A percentile compares a stretch with the other conserved stretches of the same genome.
phyloP scores from a whole-genome alignment of 116 monocot species.

The Dioscorea cayenensis region DNA sequence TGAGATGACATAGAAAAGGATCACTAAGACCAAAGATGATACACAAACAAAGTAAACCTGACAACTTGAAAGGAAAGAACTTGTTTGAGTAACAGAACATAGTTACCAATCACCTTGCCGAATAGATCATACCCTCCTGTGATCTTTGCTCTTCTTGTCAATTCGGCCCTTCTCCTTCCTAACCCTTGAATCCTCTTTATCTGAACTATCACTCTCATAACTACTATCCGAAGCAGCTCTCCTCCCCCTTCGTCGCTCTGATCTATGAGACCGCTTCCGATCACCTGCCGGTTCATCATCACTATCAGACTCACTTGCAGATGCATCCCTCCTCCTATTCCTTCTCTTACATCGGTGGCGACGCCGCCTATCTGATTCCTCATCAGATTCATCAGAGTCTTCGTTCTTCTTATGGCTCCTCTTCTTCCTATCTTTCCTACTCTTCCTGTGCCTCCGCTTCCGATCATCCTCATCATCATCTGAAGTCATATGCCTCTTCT shows the following conservation, averaged over 20 bases:
- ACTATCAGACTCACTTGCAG: slow-evolving; percentile 22
- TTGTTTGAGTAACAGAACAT: not conserved
- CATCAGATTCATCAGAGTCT: slow-evolving; percentile 27
- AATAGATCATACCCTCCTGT: not conserved
- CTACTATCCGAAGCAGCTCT: slow-evolving; percentile 12
- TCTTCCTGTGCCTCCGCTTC: slow-evolving; percentile 15
- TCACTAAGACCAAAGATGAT: not conserved
- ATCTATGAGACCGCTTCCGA: slow-evolving; percentile 22
- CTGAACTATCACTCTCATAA: slow-evolving; percentile 24
- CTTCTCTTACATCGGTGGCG: slow-evolving; percentile 7
- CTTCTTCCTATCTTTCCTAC: slow-evolving; percentile 34
- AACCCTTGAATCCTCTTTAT: slow-evolving; percentile 18
- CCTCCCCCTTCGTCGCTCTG: slow-evolving; percentile 18
- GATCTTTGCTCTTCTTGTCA: slow-evolving; percentile 15
- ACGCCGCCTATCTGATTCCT: slow-evolving; percentile 22
- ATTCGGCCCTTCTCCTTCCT: slow-evolving; percentile 22
- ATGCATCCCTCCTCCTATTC: slow-evolving; percentile 10
- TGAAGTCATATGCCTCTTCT: slow-evolving; percentile 6
- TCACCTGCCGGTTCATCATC: slow-evolving; percentile 11
- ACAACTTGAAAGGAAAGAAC: not conserved
- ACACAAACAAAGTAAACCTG: not conserved
- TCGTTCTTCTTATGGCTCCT: slow-evolving; percentile 31
- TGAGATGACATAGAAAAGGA: not conserved
- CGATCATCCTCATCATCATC: slow-evolving; percentile 1
- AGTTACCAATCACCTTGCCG: not conserved